Evolutionary conservation across 176 grass and related monocot genomes (phyloP).

Genomic region (Musa schizocarpa): DNA sequence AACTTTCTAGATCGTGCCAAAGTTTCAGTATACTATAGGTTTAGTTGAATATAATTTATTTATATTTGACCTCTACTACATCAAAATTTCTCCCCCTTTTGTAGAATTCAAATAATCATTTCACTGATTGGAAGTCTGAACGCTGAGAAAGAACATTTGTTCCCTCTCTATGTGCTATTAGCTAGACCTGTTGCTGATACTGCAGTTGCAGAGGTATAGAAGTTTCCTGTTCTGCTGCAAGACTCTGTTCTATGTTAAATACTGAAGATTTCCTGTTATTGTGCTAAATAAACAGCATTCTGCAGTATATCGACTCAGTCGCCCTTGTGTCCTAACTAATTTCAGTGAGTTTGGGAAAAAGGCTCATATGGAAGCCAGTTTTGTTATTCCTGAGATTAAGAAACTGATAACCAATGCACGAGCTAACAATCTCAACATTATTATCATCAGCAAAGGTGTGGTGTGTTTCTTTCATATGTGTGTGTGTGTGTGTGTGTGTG

Average conservation of each 20-base stretch:
- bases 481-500: neutral
- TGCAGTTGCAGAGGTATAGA: conserved; percentile 42
- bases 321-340: conserved; percentile 39
- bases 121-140: conserved; percentile 45
- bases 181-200: conserved; percentile 36
- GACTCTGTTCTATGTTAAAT: neutral
- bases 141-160: conserved; percentile 34
- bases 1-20: neutral
- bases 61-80: neutral
- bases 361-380: conserved; percentile 55
- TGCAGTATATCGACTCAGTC: conserved; percentile 45
- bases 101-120: conserved; percentile 63
- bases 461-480: neutral
- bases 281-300: conserved; percentile 37
- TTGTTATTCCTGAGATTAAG: conserved; percentile 58
- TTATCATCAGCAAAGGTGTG: conserved; percentile 60
- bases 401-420: conserved; percentile 43
- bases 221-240: neutral
- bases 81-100: neutral
- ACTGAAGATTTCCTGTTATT: conserved; percentile 19
- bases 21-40: neutral
- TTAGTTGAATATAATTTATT: neutral
- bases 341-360: conserved; percentile 52
- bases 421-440: conserved; percentile 59
- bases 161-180: conserved; percentile 72